These are phyloP conservation scores for Fusarium pseudograminearum DNA, from an alignment of 2,329 filamentous ascomycete species.

Conservation along the genomic window DNA sequence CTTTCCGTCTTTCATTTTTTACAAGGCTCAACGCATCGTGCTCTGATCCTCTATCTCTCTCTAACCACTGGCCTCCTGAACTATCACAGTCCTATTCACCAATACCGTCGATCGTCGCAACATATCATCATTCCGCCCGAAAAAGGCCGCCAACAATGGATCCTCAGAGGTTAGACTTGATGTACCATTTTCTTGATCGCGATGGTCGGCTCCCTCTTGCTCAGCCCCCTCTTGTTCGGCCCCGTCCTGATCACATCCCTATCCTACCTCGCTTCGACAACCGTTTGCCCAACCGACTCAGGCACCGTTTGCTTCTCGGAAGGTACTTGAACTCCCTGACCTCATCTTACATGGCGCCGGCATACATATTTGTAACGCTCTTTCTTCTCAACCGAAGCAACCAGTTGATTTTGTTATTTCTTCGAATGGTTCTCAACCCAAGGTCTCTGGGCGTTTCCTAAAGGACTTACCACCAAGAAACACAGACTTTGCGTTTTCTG, in stretches of 20 bases:
- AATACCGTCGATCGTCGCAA: neutral
- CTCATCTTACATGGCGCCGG: neutral
- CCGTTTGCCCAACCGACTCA: neutral
- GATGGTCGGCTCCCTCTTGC: too few species aligned
- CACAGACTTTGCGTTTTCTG: neutral
- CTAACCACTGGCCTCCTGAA: neutral
- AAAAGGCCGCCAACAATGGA: neutral
- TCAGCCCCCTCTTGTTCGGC: neutral
- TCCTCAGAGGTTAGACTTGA: neutral
- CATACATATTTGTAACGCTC: neutral
- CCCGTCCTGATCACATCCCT: neutral
- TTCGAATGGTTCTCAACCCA: neutral
- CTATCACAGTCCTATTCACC: neutral
- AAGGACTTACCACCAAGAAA: neutral
- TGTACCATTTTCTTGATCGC: neutral
- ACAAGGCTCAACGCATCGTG: neutral
- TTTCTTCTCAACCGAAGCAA: neutral
- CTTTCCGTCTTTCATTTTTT: neutral
- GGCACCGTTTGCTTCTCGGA: neutral
- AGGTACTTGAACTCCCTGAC: neutral
- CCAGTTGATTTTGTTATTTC: neutral
- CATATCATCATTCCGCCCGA: neutral
- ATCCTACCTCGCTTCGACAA: neutral
- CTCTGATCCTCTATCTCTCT: neutral
- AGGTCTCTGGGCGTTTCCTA: neutral